These are phyloP conservation scores for Alternaria atra DNA, from an alignment of 2,329 filamentous ascomycete species.

Conservation along the genomic window DNA sequence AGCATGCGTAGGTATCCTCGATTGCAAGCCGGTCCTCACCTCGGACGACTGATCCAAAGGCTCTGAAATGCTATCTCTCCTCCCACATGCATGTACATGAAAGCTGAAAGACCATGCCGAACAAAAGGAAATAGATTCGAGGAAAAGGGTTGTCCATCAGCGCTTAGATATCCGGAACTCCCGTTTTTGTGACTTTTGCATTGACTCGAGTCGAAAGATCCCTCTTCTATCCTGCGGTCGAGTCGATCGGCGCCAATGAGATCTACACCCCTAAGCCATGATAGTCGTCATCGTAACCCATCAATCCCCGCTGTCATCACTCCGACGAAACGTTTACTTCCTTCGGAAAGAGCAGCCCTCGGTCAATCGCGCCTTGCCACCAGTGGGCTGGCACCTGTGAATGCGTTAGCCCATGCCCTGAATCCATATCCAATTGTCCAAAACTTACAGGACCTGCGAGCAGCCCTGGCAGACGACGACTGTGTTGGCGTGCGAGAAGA, in stretches of 20 bases:
- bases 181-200: conserved; percentile 52
- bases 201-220: conserved; percentile 54
- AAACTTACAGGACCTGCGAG: conserved; percentile 83
- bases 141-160: conserved; percentile 52
- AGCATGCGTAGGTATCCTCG: conserved; percentile 59
- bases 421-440: conserved; percentile 6
- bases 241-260: conserved; percentile 54
- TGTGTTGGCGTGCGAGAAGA: conserved; percentile 99
- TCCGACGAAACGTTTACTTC: conserved; percentile 77
- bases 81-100: conserved; percentile 56
- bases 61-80: conserved; percentile 55
- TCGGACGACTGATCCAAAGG: conserved; percentile 47
- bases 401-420: conserved; percentile 35
- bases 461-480: conserved; percentile 99
- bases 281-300: conserved; percentile 51
- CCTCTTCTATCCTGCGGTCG: conserved; percentile 56
- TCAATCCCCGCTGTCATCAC: conserved; percentile 43
- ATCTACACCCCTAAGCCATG: conserved; percentile 51
- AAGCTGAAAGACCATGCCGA: conserved; percentile 50
- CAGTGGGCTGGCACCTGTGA: conserved; percentile 87
- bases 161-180: conserved; percentile 57
- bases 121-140: conserved; percentile 50
- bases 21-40: conserved; percentile 55
- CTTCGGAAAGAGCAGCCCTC: conserved; percentile 99
- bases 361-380: conserved; percentile 98